Base-by-base conservation (phyloP, 2,329 filamentous ascomycete species). In the Ascochyta koolunga region DNA sequence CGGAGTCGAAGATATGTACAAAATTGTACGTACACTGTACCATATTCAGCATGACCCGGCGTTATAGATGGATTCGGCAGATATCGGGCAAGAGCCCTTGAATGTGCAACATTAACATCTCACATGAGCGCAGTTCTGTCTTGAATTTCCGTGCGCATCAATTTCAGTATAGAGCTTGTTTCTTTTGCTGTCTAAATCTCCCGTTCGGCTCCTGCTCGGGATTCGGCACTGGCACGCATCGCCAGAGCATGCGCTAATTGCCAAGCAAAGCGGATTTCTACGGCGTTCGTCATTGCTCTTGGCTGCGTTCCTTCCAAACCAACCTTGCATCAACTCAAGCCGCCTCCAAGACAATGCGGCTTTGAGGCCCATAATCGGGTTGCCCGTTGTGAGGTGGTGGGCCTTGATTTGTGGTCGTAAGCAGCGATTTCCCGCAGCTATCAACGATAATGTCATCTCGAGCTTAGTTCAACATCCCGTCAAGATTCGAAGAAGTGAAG, bases 11-110 rank as follows among this genome's bases (percentile, higher is more conserved):
- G 11, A 48, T 40, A 43, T 49, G 40, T 49, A 54, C 51, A 37
- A 49, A 29, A 44, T 9, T 67, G 58, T 61, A 59, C 41, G 44
- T 48, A 59, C 54, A 66, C 22, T 68, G 64, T 68, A 70, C 49
- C 51, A 67, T 64, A 69, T 33, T 58, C 50, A 65, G 66, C 66
- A 70, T 69, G 58, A 57, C 32, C 40, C 33, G 67, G 67, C 60
- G 65, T 67, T 68, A 60, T 58, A 59, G 52, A 64, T 53, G 51
- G 38, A 40, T 50, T 37, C 29, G 36, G 36, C 52, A 50, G 47
- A 42, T 43, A 50, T 21, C 8, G 41, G 46, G 42, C 32, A 50
- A 50, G 25, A 46, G 52, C 46, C 52, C 42, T 42, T 29, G 16
- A 49, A 54, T 54, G 29, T 29, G 40, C 25, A 18, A 38, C 21